Conservation (phyloP, 306 rosid species). For the Cicer arietinum region DNA sequence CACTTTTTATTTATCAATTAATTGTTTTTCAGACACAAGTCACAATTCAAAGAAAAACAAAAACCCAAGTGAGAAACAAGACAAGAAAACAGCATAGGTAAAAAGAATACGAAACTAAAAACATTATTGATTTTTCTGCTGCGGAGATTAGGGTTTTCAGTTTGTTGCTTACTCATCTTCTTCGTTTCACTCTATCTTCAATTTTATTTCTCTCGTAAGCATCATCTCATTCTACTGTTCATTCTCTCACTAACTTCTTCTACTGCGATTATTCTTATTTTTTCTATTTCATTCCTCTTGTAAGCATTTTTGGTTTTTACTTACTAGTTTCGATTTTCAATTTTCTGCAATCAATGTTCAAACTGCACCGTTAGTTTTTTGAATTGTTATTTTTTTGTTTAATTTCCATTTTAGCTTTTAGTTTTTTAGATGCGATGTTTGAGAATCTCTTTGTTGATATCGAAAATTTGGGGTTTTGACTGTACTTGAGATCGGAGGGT, state of each 20-base stretch:
- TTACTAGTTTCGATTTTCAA: not conserved
- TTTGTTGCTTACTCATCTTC: constrained; percentile 15
- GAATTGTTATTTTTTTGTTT: not conserved
- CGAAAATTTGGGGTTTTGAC: not conserved
- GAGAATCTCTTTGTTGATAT: not conserved
- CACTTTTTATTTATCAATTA: too few species aligned
- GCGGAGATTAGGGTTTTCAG: constrained; percentile 43
- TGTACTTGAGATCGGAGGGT: constrained; percentile 26
- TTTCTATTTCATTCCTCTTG: not conserved
- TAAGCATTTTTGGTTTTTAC: not conserved
- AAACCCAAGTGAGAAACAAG: not conserved
- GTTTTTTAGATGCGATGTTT: not conserved
- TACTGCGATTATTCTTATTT: constrained; percentile 3
- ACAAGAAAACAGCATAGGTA: constrained; percentile 13
- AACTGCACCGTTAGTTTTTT: not conserved
- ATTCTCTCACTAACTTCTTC: not conserved
- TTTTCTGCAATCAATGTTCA: constrained; percentile 2
- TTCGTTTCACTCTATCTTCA: not conserved
- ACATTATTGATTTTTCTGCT: constrained; percentile 20
- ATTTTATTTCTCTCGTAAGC: constrained; percentile 39
- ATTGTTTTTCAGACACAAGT: too few species aligned
- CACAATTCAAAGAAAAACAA: not conserved
- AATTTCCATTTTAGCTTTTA: not conserved
- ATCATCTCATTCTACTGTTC: constrained; percentile 26
- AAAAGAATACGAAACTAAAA: not conserved